A percentile compares a stretch with the other conserved stretches of the same genome.
phyloP scores from a whole-genome alignment of 2,329 filamentous ascomycete species.

The Botrytis elliptica region DNA sequence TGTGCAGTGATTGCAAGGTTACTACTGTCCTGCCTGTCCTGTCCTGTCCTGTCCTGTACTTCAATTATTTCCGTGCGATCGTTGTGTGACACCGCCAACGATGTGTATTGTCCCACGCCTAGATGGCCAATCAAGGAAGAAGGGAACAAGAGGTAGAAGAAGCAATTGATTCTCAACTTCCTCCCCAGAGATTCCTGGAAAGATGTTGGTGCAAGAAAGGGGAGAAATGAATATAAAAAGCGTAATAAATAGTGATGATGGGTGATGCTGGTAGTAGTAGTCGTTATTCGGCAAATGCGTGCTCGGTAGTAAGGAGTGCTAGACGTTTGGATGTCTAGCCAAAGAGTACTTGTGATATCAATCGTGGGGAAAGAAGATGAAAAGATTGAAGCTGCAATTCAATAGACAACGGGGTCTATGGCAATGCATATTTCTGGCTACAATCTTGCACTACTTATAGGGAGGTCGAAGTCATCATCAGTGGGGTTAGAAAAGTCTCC shows the following conservation, averaged over 20 bases:
- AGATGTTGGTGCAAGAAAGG: too few species aligned
- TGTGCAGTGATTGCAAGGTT: constrained; percentile 10
- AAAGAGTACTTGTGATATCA: background rate
- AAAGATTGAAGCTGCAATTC: constrained; percentile 6
- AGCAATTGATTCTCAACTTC: background rate
- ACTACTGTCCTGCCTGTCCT: constrained; percentile 2
- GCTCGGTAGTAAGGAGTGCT: background rate
- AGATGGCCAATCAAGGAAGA: background rate
- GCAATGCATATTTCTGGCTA: background rate
- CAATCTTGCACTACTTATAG: constrained; percentile 10
- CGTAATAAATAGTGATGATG: background rate
- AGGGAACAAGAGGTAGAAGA: background rate
- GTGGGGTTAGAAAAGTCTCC: constrained; percentile 3
- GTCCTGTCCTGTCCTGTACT: background rate
- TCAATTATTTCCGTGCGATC: constrained; percentile 12
- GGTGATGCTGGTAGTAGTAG: background rate
- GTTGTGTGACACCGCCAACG: constrained; percentile 12
- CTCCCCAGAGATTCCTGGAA: too few species aligned
- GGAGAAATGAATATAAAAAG: background rate
- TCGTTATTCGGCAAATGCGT: background rate
- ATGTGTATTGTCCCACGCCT: constrained; percentile 5
- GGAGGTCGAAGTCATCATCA: background rate
- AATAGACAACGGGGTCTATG: background rate
- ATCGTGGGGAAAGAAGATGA: background rate
- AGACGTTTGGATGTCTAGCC: constrained; percentile 1